Percentiles rank a stretch among this genome's conserved stretches.
These are phyloP conservation scores for Inosperma sp. DNA, from an alignment of 768 basidiomycete genomes.

Conservation along the genomic window DNA sequence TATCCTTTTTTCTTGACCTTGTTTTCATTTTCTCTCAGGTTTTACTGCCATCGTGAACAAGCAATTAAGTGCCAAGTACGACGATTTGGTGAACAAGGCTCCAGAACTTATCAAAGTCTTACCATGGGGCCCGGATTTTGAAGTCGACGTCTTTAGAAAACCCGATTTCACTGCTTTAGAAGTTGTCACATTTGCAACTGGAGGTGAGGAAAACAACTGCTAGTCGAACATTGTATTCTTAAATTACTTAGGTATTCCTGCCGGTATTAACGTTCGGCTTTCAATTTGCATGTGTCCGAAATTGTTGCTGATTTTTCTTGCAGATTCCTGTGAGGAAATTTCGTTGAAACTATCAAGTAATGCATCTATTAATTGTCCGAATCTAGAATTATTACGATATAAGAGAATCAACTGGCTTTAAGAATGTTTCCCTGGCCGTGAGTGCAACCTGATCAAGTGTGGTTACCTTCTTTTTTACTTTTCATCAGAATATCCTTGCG, in stretches of 20 bases:
- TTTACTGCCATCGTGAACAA: conserved; percentile 91
- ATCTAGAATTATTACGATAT: conserved; percentile 76
- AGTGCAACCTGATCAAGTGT: conserved; percentile 20
- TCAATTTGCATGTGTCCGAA: neutral
- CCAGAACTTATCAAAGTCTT: conserved; percentile 75
- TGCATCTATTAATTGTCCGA: neutral
- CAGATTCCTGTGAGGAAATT: conserved; percentile 60
- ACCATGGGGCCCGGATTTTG: conserved; percentile 70
- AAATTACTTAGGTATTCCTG: conserved; percentile 73
- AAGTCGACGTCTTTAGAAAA: conserved; percentile 66
- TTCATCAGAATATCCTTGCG: conserved; percentile 66
- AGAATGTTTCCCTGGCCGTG: conserved; percentile 82
- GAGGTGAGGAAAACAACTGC: too few relatives aligned
- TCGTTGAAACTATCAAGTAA: neutral
- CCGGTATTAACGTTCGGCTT: conserved; percentile 66
- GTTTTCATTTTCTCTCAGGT: conserved; percentile 39
- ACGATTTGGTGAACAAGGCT: conserved; percentile 68
- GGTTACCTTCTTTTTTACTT: neutral
- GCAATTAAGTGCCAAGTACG: conserved; percentile 75
- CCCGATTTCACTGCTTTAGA: conserved; percentile 88
- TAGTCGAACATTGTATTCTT: too few relatives aligned
- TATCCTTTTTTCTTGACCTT: neutral
- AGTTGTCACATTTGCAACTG: conserved; percentile 77
- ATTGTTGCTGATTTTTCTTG: conserved; percentile 1
- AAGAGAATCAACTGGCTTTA: conserved; percentile 78